phyloP scores from a whole-genome alignment of 164 flowering plant genomes.

The Houttuynia cordata region DNA sequence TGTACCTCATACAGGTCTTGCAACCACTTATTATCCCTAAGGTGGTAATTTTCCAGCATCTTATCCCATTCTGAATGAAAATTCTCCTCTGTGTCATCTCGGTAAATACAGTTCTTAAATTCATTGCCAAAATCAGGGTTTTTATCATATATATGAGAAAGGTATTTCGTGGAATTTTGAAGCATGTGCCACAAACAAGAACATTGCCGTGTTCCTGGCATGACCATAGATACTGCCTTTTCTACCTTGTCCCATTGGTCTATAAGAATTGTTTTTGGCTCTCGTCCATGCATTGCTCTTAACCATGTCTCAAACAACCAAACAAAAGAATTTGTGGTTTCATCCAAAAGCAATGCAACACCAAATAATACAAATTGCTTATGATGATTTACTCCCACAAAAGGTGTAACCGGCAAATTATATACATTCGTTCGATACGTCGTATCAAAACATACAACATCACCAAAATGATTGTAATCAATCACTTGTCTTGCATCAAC shows the following conservation, averaged over 20 bases:
- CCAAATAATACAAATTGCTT: constrained; percentile 6
- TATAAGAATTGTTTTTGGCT: constrained; percentile 3
- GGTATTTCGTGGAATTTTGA: constrained; percentile 29
- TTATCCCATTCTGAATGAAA: constrained; percentile 32
- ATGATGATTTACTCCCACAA: constrained; percentile 7
- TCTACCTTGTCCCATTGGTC: constrained; percentile 1
- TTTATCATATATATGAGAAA: constrained; percentile 36
- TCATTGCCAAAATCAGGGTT: constrained; percentile 41
- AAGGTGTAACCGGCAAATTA: constrained; percentile 4
- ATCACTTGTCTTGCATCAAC: constrained; percentile 5
- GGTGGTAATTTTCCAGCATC: constrained; percentile 14
- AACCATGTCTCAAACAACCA: constrained; percentile 7
- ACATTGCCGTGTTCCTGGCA: neutral
- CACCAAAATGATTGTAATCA: constrained; percentile 4
- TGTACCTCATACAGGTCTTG: neutral
- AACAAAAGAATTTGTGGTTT: constrained; percentile 1
- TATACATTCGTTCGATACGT: constrained; percentile 1
- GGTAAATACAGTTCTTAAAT: constrained; percentile 7
- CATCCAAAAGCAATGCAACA: constrained; percentile 5
- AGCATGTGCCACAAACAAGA: neutral
- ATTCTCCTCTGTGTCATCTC: constrained; percentile 49
- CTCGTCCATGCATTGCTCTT: constrained; percentile 2
- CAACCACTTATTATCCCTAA: constrained; percentile 1
- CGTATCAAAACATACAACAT: constrained; percentile 5
- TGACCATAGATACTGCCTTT: neutral